phyloP scores from a whole-genome alignment of 192 early-diverging fungal genomes.

The Coemansia umbellata region DNA sequence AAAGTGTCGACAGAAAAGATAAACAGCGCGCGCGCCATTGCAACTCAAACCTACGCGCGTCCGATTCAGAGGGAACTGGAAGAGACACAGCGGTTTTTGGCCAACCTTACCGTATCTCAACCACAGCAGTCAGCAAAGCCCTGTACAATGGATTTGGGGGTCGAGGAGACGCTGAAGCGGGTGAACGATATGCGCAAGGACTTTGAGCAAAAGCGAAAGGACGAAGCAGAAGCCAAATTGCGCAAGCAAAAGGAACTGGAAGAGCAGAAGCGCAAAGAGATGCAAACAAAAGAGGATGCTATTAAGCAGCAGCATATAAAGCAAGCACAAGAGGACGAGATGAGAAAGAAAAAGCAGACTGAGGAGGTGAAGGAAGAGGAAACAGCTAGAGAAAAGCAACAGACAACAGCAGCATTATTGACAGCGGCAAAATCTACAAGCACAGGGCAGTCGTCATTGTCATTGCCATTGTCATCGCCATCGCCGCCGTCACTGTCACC shows the following conservation, averaged over 20 bases:
- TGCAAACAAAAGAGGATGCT: neutral
- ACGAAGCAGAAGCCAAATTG: constrained; percentile 6
- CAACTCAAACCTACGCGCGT: constrained; percentile 16
- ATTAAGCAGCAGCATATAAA: constrained; percentile 1
- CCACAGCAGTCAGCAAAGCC: neutral
- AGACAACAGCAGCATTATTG: neutral
- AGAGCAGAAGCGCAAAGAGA: constrained; percentile 4
- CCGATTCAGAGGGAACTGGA: constrained; percentile 29
- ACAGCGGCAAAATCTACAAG: neutral
- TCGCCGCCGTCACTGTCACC: neutral
- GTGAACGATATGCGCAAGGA: constrained; percentile 31
- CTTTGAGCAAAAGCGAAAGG: constrained; percentile 8
- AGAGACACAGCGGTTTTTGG: constrained; percentile 22
- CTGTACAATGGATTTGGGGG: constrained; percentile 1
- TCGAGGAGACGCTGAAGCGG: constrained; percentile 12
- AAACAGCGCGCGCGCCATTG: constrained; percentile 9
- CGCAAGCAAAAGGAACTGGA: constrained; percentile 7
- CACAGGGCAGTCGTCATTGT: neutral
- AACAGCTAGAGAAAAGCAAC: constrained; percentile 7
- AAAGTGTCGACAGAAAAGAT: constrained; percentile 3
- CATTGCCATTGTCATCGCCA: too few relatives aligned
- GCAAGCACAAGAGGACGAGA: neutral
- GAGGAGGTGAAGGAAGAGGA: neutral
- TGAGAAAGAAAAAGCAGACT: neutral
- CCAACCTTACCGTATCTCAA: constrained; percentile 4